phyloP scores from a whole-genome alignment of 257 asterid genomes.

The Solanum habrochaites region DNA sequence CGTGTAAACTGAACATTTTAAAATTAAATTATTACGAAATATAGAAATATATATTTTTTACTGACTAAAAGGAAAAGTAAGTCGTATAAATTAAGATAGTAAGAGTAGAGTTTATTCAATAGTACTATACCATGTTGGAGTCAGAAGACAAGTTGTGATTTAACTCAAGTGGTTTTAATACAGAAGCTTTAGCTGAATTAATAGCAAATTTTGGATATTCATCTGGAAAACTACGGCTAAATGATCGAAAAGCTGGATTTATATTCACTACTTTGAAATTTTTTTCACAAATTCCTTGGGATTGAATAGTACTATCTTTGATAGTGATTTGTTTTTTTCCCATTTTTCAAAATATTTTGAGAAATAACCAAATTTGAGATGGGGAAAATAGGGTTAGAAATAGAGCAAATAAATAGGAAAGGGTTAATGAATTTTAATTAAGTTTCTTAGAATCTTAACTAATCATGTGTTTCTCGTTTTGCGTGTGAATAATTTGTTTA shows the following conservation, averaged over 20 bases:
- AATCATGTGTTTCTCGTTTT: not conserved
- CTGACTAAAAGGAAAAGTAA: rapidly evolving
- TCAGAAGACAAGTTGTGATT: not conserved
- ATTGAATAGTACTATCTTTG: not conserved
- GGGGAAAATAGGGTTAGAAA: not conserved
- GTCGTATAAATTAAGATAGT: rapidly evolving
- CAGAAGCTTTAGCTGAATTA: not conserved
- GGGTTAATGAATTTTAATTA: not conserved
- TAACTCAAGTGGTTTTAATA: not conserved
- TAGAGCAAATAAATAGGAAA: not conserved
- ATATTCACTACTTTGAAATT: not conserved
- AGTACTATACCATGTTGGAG: not conserved
- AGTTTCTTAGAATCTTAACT: not conserved
- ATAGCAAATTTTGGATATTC: not conserved
- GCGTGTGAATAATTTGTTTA: not conserved
- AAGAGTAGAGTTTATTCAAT: not conserved
- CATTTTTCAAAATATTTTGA: not conserved
- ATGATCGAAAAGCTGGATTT: not conserved
- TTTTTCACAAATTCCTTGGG: not conserved
- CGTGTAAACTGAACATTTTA: too few species aligned
- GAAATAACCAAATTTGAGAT: not conserved
- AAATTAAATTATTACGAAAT: too few species aligned
- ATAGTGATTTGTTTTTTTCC: not conserved
- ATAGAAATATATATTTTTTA: too few species aligned
- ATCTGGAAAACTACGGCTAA: not conserved